Percentiles rank a stretch among this genome's conserved stretches.
Evolutionary conservation across 2,329 filamentous ascomycete species (phyloP).

Genomic region (Pseudogymnoascus sp.): DNA sequence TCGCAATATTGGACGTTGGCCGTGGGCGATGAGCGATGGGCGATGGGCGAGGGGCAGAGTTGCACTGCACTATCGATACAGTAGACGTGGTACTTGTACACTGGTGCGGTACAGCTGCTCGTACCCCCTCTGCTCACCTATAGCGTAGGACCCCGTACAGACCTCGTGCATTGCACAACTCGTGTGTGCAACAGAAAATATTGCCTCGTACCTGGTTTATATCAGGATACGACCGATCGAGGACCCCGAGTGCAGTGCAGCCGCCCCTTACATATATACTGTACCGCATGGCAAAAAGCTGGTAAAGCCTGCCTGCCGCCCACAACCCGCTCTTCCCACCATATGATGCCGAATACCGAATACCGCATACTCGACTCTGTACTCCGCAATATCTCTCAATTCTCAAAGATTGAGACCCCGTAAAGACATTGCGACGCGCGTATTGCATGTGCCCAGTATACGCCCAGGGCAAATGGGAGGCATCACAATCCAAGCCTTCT

Average conservation of each 20-base stretch:
- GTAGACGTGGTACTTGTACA: not conserved
- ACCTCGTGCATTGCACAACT: not conserved
- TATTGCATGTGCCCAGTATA: not conserved
- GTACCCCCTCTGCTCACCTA: not conserved
- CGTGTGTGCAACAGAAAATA: not conserved
- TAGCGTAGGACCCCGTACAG: not conserved
- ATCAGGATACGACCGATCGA: not conserved
- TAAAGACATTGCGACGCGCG: not conserved
- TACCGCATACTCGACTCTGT: not conserved
- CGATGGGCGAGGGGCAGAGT: not conserved
- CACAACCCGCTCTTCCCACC: not conserved
- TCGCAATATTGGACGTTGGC: not conserved
- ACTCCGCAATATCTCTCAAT: not conserved
- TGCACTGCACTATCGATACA: not conserved
- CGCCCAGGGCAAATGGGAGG: not conserved
- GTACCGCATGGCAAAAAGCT: not conserved
- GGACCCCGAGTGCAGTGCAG: not conserved
- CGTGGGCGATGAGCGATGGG: not conserved
- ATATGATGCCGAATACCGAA: not conserved
- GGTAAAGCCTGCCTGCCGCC: not conserved
- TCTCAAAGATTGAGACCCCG: not conserved
- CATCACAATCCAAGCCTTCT: not conserved
- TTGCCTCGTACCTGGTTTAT: not conserved
- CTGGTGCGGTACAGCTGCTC: not conserved
- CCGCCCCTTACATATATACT: not conserved